Evolutionary conservation across 768 basidiomycete species (phyloP), one percentile per base, ranked within the genome.

Genomic region (Russula dissimulans): DNA sequence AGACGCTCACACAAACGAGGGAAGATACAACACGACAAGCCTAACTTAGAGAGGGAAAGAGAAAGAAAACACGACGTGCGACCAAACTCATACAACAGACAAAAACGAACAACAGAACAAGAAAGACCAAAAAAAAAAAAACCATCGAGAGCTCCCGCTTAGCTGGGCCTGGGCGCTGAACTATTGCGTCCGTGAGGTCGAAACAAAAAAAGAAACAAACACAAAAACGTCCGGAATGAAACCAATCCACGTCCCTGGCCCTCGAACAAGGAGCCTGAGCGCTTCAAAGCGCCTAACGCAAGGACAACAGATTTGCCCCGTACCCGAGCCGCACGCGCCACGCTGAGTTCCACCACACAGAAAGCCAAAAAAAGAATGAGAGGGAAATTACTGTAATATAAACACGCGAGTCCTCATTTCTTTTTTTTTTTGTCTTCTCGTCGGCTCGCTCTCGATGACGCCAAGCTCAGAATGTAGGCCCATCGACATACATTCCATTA

Each of bases 401-500:
- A 41, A 14, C 5, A 15, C 12, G 22, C 22, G 22, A 26, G 22
- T 26, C 22, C 22, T 26, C 22, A 8, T 15, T 4, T 41, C 39
- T 15, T 41, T 14, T 8, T n/a, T n/a, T 11, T 41, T 41, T 41
- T 15, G 10, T 41, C 39, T 14, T 15, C n/a, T 7, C 7, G 34
- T 43, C 14, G 32, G n/a, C n/a, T 49, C 48, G n/a, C 31, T 18
- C 32, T 10, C 3, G 4, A 18, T 18, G 11, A 36, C 22, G 22
- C 22, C 22, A 17, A 15, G 31, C 42, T 61, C 53, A 65, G 41
- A 64, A 65, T 15, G 56, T 14, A 22, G 49, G 4, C 8, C 59
- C 17, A 39, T 64, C 59, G 31, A 64, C 59, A 6, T 61, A 66
- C 63, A 66, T 66, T 31, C 49, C 43, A 26, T 61, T 53, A 5